These are phyloP conservation scores for Salix caprea DNA, from an alignment of 345 rosid genomes.

Conservation along the genomic window DNA sequence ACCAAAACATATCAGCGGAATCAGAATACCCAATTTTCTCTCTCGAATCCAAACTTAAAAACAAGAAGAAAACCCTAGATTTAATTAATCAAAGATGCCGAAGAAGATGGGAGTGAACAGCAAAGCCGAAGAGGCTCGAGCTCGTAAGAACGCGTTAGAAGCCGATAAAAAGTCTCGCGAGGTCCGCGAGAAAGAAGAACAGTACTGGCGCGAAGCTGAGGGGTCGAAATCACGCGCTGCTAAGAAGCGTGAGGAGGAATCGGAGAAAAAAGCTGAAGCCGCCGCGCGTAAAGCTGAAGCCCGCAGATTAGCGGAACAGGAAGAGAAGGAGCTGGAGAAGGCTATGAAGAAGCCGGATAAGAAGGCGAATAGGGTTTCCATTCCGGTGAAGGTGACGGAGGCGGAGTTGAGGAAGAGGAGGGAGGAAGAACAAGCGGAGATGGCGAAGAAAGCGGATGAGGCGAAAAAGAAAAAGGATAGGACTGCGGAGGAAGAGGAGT, in stretches of 20 bases:
- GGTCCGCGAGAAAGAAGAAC: constrained; percentile 69
- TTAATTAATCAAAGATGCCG: constrained; percentile 51
- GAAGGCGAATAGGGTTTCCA: constrained; percentile 68
- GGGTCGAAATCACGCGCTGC: constrained; percentile 73
- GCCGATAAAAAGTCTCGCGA: constrained; percentile 74
- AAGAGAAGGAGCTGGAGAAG: constrained; percentile 78
- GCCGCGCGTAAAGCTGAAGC: constrained; percentile 69
- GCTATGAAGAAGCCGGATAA: constrained; percentile 67
- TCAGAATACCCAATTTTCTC: not conserved
- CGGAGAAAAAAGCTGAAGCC: constrained; percentile 80
- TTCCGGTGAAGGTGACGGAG: constrained; percentile 84
- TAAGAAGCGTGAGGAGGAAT: constrained; percentile 87
- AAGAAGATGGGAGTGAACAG: constrained; percentile 95
- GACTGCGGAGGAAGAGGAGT: constrained; percentile 85
- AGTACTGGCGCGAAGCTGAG: constrained; percentile 95
- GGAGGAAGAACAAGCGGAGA: constrained; percentile 73
- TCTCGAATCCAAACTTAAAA: too few relatives aligned
- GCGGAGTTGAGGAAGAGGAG: constrained; percentile 50
- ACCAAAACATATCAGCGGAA: too few relatives aligned
- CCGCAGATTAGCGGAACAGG: constrained; percentile 66
- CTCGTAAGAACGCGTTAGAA: constrained; percentile 67
- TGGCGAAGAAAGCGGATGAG: constrained; percentile 70
- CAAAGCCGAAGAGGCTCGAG: constrained; percentile 90
- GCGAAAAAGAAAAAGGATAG: constrained; percentile 56
- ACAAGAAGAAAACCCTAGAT: not conserved